Base-by-base conservation (phyloP, 2,329 filamentous ascomycete species). In the Ascochyta lentis region DNA sequence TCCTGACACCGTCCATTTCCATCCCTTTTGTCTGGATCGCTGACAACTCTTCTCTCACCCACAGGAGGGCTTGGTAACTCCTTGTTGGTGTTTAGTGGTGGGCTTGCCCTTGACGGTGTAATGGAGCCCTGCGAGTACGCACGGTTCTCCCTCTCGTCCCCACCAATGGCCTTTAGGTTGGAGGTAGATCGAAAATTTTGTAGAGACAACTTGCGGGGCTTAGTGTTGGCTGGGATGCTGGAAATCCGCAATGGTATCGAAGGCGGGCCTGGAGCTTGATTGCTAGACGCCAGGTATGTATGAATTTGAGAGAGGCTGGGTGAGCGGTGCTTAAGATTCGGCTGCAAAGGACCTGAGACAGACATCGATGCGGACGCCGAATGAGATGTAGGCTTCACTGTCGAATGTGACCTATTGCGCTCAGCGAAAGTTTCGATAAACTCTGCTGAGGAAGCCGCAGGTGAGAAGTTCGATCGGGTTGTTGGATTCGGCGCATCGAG, bases 241-340 rank as follows among this genome's bases (percentile, higher is more conserved):
- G 69, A 72, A 19, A 74, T 74, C 8, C 72, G 66, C 9, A 74
- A 50, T 10, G 72, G 72, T 41, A 75, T 75, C 6, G 60, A 59
- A 3, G 71, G 72, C 1, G 69, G 66, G 16, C 51, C 55, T 31
- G 63, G 6, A 59, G 58, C n/a, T 46, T 60, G 55, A 38, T 51
- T 59, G 29, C 51, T 50, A 12, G 53, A 42, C 7, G 65, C 19
- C 2, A 65, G 35, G 37, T 61, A 65, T 10, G 59, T 60, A 4
- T 65, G 49, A 26, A 72, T 59, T 34, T 61, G 53, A 34, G 61
- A 55, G 43, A 70, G 56, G 50, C 62, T 64, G 12, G 60, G 61
- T 35, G 66, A 64, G 27, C 66, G 61, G 29, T 60, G 56, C 35
- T 64, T 63, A 6, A 64, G 58, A 13, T 42, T 40, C 43, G 41